Evolutionary conservation across 1,139 yeast species (phyloP), one percentile per base, ranked within the genome.

Genomic region (Nadsonia starkeyi-henricii): DNA sequence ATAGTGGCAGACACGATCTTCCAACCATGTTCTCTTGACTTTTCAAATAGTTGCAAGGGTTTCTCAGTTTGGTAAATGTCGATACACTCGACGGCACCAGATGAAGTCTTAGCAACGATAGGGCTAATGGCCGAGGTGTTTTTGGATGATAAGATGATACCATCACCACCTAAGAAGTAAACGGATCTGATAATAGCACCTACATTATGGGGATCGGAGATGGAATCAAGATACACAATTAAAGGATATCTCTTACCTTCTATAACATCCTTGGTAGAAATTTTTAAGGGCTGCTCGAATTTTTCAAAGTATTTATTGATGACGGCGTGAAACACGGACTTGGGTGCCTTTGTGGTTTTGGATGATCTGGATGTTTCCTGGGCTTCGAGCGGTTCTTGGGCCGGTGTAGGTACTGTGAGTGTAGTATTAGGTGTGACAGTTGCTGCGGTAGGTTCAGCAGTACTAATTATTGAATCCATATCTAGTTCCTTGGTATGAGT

Each of bases 131-230:
- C 74, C 1, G 96, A 86, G 55, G 85, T 77, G 59, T 85, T 81
- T 53, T 74, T 76, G 43, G 75, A 77, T 2, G 95, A 83, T 46
- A 83, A 67, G 1, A 84, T 77, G 15, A 88, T 68, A 57, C 85
- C 84, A 63, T 88, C 96, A 1, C 75, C 95, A 2, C 96, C 96
- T 42, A 88, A 70, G 63, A 74, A 88, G 63, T 79, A 84, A 0
- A 95, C 93, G 1, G 89, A 76, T 59, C 97, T 70, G 33, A 86
- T 65, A 45, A 89, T 79, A 36, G 94, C 94, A 1, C 97, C 97
- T 57, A 85, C 71, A 60, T 89, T 89, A 61, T 85, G 95, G 0
- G 96, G 94, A 61, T 89, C 96, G 3, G 88, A 79, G 47, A 89
- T 73, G 52, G 85, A 89, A 63, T 88, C 96, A 43, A 88, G 65